phyloP scores from a whole-genome alignment of 139 green algal genomes.

The Volvox africanus region DNA sequence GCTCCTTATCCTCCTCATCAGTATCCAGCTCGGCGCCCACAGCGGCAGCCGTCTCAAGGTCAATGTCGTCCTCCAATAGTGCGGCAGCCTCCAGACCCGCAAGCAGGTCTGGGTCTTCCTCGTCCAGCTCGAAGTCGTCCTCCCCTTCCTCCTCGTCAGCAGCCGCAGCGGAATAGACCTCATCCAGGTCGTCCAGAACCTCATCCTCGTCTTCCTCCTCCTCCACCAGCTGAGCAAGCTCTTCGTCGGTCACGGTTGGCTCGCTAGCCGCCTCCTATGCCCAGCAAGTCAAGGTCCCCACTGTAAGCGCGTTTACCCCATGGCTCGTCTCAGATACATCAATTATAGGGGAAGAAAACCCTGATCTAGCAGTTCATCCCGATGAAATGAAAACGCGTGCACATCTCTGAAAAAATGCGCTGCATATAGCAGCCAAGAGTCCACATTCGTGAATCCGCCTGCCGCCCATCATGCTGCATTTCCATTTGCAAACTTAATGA shows the following conservation, averaged over 20 bases:
- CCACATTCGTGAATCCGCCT: background rate
- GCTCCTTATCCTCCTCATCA: conserved; percentile 34
- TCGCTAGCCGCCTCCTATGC: background rate
- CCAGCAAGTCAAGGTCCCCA: background rate
- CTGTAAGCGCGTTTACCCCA: too few relatives aligned
- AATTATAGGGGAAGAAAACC: too few relatives aligned
- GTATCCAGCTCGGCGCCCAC: conserved; percentile 20
- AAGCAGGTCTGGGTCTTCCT: conserved; percentile 16
- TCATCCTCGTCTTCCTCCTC: conserved; percentile 31
- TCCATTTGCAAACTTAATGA: too few relatives aligned
- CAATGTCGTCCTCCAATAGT: background rate
- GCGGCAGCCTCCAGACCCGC: conserved; percentile 25
- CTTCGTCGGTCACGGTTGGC: background rate
- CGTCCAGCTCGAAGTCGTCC: conserved; percentile 17
- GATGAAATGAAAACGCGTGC: too few relatives aligned
- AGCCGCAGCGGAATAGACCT: background rate
- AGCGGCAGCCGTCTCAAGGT: background rate
- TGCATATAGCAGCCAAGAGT: background rate
- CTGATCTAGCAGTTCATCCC: too few relatives aligned
- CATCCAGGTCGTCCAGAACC: background rate
- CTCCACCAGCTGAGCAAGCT: conserved; percentile 29
- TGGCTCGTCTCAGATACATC: too few relatives aligned
- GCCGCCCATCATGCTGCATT: too few relatives aligned
- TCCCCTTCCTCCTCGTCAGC: background rate
- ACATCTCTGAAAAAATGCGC: background rate